phyloP scores from a whole-genome alignment of 352 stramenopile species.

The Phytophthora capsici region DNA sequence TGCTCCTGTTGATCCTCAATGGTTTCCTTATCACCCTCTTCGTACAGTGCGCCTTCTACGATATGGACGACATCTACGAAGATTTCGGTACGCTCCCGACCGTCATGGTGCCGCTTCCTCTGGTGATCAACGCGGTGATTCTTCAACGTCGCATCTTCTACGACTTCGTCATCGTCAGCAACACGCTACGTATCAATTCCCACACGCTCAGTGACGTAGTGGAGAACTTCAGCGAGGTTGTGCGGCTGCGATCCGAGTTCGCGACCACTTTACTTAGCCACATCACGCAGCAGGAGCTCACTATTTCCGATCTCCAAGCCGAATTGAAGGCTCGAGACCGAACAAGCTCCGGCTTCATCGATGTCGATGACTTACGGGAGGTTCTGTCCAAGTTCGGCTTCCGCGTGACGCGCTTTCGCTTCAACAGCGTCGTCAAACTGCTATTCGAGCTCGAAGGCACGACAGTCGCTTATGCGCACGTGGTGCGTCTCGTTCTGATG shows the following conservation, averaged over 20 bases:
- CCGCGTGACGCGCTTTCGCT: conserved; percentile 58
- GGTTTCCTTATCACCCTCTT: conserved; percentile 67
- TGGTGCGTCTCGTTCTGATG: conserved; percentile 47
- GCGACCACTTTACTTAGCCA: conserved; percentile 34
- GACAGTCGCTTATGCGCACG: conserved; percentile 48
- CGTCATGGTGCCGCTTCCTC: conserved; percentile 45
- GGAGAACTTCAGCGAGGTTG: conserved; percentile 63
- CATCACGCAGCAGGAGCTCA: conserved; percentile 26
- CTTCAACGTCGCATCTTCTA: conserved; percentile 65
- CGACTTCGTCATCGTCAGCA: conserved; percentile 64
- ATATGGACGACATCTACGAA: conserved; percentile 38
- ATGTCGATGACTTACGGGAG: conserved; percentile 49
- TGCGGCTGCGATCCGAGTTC: conserved; percentile 59
- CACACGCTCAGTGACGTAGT: conserved; percentile 60
- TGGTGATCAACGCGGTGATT: conserved; percentile 55
- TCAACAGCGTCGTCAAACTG: conserved; percentile 68
- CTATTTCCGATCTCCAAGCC: conserved; percentile 40
- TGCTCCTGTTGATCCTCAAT: conserved; percentile 68
- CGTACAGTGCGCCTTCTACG: conserved; percentile 62
- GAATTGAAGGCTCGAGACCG: conserved; percentile 40
- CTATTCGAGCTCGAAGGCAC: conserved; percentile 50
- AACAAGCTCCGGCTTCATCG: conserved; percentile 34
- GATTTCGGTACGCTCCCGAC: conserved; percentile 40
- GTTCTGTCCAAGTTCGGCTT: conserved; percentile 54
- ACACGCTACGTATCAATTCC: conserved; percentile 57